Percentiles rank a stretch among this genome's conserved stretches.
Evolutionary conservation across 805 yeast species (phyloP).

Genomic region (Hagleromyces aurorensis): DNA sequence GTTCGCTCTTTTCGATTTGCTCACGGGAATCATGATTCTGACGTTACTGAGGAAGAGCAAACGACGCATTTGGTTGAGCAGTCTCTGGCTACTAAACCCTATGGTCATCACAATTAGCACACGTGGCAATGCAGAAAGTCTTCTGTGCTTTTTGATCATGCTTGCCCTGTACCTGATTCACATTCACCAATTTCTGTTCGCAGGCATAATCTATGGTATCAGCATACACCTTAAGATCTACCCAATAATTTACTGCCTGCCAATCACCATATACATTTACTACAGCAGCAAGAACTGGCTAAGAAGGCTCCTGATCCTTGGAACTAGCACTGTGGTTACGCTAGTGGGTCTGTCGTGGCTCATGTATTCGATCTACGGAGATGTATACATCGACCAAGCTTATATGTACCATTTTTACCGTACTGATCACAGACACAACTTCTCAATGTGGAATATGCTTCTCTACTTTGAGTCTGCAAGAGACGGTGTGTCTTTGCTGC

Average conservation of each 20-base stretch:
- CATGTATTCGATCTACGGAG: slow-evolving; percentile 68
- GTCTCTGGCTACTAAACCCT: slow-evolving; percentile 87
- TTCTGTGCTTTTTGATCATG: slow-evolving; percentile 72
- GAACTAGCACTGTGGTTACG: slow-evolving; percentile 35
- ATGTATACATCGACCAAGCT: slow-evolving; percentile 66
- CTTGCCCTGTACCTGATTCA: slow-evolving; percentile 43
- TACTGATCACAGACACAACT: slow-evolving; percentile 91
- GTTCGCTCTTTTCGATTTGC: slow-evolving; percentile 68
- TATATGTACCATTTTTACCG: slow-evolving; percentile 77
- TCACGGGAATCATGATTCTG: slow-evolving; percentile 64
- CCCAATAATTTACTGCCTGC: slow-evolving; percentile 74
- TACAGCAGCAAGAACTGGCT: slow-evolving; percentile 6
- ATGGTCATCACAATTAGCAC: slow-evolving; percentile 92
- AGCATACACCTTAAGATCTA: slow-evolving; percentile 87
- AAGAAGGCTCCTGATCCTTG: slow-evolving; percentile 35
- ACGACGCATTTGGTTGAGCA: slow-evolving; percentile 33
- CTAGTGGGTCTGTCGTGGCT: slow-evolving; percentile 40
- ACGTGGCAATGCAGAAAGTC: slow-evolving; percentile 88
- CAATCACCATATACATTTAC: slow-evolving; percentile 43
- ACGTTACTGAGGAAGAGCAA: slow-evolving; percentile 28
- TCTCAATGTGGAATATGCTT: slow-evolving; percentile 74
- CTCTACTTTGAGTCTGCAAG: slow-evolving; percentile 52
- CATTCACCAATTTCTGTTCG: slow-evolving; percentile 21
- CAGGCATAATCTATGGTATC: slow-evolving; percentile 56
- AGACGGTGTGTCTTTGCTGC: slow-evolving; percentile 7